Conservation (phyloP, 306 rosid genomes). For the Castanea sativa region DNA sequence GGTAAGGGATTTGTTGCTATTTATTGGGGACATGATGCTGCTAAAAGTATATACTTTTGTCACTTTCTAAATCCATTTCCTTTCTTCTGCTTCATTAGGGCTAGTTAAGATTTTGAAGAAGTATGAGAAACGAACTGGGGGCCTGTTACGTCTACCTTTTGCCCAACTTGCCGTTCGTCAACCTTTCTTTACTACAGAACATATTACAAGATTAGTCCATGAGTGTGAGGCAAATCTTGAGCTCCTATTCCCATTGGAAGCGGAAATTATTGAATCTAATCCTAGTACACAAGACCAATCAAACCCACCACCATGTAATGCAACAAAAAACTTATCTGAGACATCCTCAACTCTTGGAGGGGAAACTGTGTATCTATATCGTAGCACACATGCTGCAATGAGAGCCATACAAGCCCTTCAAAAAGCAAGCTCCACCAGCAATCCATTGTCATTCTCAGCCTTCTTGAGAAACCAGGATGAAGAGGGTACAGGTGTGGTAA, state of each 20-base stretch:
- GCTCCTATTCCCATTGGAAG: constrained; percentile 86
- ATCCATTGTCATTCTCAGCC: constrained; percentile 78
- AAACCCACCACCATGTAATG: constrained; percentile 19
- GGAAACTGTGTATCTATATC: constrained; percentile 58
- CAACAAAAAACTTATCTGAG: constrained; percentile 22
- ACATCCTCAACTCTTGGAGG: constrained; percentile 58
- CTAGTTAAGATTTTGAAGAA: constrained; percentile 86
- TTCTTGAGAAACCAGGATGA: constrained; percentile 58
- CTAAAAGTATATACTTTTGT: not conserved
- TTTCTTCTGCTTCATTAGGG: constrained; percentile 53
- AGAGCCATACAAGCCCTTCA: constrained; percentile 77
- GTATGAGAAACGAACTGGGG: constrained; percentile 93
- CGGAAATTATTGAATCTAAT: constrained; percentile 72
- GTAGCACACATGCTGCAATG: constrained; percentile 92
- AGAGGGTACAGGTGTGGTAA: constrained; percentile 68
- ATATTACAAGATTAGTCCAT: constrained; percentile 72
- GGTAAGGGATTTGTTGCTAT: constrained; percentile 9
- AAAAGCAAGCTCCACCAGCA: constrained; percentile 80
- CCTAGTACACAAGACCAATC: constrained; percentile 30
- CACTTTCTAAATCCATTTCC: constrained; percentile 20
- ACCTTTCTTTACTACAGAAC: constrained; percentile 84
- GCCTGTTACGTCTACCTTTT: constrained; percentile 69
- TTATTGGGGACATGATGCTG: constrained; percentile 19
- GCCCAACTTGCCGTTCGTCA: constrained; percentile 76
- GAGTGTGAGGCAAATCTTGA: constrained; percentile 92